phyloP scores from a whole-genome alignment of 2,329 filamentous ascomycete genomes.

The Monilinia polystroma region DNA sequence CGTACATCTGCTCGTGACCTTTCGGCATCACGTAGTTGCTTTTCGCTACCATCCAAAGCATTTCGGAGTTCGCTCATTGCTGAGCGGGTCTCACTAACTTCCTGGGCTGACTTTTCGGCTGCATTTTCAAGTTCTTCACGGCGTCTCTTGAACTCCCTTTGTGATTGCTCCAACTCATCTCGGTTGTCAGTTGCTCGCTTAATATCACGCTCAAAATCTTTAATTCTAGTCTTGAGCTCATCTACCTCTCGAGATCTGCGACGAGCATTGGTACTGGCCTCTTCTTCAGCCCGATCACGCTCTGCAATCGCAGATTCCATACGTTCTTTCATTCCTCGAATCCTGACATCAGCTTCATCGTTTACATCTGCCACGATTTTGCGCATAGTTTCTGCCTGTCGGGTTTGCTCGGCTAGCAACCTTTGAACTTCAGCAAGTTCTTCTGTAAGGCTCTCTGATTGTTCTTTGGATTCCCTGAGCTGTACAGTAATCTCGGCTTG shows the following conservation, averaged over 20 bases:
- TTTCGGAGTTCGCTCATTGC: slow-evolving; percentile 77
- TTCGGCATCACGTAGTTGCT: slow-evolving; percentile 78
- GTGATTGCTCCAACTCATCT: slow-evolving; percentile 71
- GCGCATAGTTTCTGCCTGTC: slow-evolving; percentile 94
- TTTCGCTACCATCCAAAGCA: slow-evolving; percentile 83
- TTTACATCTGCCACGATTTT: slow-evolving; percentile 84
- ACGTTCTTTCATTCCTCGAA: slow-evolving; percentile 83
- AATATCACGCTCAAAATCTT: slow-evolving; percentile 77
- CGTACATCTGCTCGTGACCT: slow-evolving; percentile 76
- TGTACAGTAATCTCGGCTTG: slow-evolving; percentile 84
- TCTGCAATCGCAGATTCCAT: slow-evolving; percentile 93
- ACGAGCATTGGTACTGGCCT: slow-evolving; percentile 74
- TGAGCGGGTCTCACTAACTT: slow-evolving; percentile 71
- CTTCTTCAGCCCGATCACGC: slow-evolving; percentile 87
- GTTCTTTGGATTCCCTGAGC: slow-evolving; percentile 81
- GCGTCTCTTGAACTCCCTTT: slow-evolving; percentile 71
- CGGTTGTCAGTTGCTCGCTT: slow-evolving; percentile 70
- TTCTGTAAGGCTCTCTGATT: slow-evolving; percentile 85
- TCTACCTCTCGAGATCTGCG: slow-evolving; percentile 80
- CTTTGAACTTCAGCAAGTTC: slow-evolving; percentile 87
- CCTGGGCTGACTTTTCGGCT: slow-evolving; percentile 66
- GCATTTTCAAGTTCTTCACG: slow-evolving; percentile 74
- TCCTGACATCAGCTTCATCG: slow-evolving; percentile 73
- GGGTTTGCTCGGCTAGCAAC: slow-evolving; percentile 79
- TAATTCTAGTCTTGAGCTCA: slow-evolving; percentile 74